Evolutionary conservation across 495 filamentous ascomycete species (phyloP).

Genomic region (Penicillium coffeae): DNA sequence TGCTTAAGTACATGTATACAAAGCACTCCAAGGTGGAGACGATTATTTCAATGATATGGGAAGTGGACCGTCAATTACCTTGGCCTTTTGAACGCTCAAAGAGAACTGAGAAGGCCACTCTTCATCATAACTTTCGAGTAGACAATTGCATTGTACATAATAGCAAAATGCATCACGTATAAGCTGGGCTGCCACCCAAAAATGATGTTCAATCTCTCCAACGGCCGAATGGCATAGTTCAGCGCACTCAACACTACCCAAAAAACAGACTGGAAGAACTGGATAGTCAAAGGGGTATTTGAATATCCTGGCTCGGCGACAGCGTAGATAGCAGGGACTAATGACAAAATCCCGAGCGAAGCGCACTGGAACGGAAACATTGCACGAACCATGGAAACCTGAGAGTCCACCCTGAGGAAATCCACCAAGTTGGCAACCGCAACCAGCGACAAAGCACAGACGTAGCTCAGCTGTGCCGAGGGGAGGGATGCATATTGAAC

Average conservation of each 20-base stretch:
- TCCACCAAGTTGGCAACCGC: constrained; percentile 4
- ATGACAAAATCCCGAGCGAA: constrained; percentile 1
- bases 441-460: constrained; percentile 1
- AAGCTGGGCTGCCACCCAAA: constrained; percentile 4
- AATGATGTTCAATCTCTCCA: constrained; percentile 8
- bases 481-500: constrained; percentile 3
- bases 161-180: constrained; percentile 9
- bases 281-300: neutral
- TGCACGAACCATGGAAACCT: neutral
- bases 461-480: constrained; percentile 4
- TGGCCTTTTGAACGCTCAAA: too few relatives aligned
- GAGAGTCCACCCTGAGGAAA: neutral
- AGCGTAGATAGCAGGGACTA: constrained; percentile 8
- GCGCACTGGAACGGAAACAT: constrained; percentile 8
- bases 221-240: neutral
- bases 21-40: too few relatives aligned
- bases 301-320: neutral
- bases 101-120: too few relatives aligned
- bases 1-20: too few relatives aligned
- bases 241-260: neutral
- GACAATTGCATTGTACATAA: neutral
- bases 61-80: too few relatives aligned
- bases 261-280: neutral
- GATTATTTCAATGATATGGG: too few relatives aligned
- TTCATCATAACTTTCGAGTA: constrained; percentile 4